Percentiles rank a stretch among this genome's conserved stretches.
Conservation (phyloP, 768 basidiomycete genomes). For the Leucosporidium scottii region DNA sequence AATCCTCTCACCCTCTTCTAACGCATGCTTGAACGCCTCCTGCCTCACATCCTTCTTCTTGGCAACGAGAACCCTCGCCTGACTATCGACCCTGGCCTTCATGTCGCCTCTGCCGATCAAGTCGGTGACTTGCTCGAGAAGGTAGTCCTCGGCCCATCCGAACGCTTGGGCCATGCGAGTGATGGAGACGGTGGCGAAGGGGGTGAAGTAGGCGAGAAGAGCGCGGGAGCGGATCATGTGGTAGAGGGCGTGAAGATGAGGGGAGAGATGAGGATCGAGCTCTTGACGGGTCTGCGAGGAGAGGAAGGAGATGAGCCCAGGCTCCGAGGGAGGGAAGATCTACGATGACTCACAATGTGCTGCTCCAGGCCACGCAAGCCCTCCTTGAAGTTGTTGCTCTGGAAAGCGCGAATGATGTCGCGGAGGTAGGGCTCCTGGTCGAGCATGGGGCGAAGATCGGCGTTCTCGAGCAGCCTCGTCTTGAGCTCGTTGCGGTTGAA, state of each 20-base stretch:
- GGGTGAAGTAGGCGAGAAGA: conserved; percentile 80
- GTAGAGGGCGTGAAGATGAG: conserved; percentile 61
- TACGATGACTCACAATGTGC: conserved; percentile 53
- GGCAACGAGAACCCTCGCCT: conserved; percentile 12
- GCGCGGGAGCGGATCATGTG: conserved; percentile 67
- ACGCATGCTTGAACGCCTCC: conserved; percentile 66
- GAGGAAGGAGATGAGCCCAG: not conserved
- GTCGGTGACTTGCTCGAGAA: conserved; percentile 64
- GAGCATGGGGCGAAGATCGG: conserved; percentile 62
- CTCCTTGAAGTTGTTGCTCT: conserved; percentile 75
- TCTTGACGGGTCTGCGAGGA: conserved; percentile 21
- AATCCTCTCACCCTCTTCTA: conserved; percentile 65
- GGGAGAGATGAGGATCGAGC: conserved; percentile 66
- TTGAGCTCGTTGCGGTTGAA: conserved; percentile 65
- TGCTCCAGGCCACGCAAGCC: conserved; percentile 66
- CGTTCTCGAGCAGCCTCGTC: conserved; percentile 55
- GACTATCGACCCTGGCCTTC: conserved; percentile 41
- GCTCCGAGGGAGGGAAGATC: not conserved
- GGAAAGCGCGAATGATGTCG: conserved; percentile 77
- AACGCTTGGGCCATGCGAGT: conserved; percentile 80
- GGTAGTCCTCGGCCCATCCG: conserved; percentile 66
- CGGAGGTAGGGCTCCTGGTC: conserved; percentile 82
- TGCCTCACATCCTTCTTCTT: conserved; percentile 47
- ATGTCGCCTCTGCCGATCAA: conserved; percentile 73
- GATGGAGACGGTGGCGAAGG: conserved; percentile 76